These are phyloP conservation scores for Thermochaetoides dissita DNA, from an alignment of 2,329 filamentous ascomycete species.

Conservation along the genomic window DNA sequence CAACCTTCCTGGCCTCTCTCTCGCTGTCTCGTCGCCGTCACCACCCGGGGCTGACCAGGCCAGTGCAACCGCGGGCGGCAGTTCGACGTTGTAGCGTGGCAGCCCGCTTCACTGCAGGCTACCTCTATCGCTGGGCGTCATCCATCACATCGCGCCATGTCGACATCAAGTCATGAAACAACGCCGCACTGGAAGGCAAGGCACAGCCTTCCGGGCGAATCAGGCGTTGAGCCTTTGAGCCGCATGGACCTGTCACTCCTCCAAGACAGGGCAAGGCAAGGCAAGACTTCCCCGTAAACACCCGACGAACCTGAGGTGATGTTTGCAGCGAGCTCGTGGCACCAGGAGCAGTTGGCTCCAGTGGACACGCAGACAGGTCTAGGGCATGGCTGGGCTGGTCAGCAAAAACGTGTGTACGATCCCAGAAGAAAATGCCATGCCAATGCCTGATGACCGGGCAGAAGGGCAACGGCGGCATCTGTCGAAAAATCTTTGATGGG, in stretches of 20 bases:
- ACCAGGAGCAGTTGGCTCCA: neutral
- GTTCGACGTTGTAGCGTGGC: neutral
- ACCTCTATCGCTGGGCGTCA: neutral
- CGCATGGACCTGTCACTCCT: neutral
- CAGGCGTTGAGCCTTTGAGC: neutral
- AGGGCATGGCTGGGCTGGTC: no score
- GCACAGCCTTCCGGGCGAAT: neutral
- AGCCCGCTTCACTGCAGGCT: neutral
- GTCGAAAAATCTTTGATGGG: neutral
- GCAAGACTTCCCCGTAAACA: constrained; percentile 1
- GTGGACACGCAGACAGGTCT: no score
- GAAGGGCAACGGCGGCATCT: constrained; percentile 1
- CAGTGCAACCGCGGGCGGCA: no score
- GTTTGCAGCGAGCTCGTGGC: neutral
- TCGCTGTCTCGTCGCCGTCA: neutral
- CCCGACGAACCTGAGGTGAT: constrained; percentile 3
- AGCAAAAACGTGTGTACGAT: no score
- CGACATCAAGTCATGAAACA: constrained; percentile 1
- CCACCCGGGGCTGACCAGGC: neutral
- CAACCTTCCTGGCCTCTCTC: no score
- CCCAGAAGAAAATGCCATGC: no score
- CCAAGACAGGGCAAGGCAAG: neutral
- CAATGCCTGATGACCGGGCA: neutral
- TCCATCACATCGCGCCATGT: neutral
- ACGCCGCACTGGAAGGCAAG: neutral